These are phyloP conservation scores for Penicillium paxilli DNA, from an alignment of 495 filamentous ascomycete species.

Conservation along the genomic window DNA sequence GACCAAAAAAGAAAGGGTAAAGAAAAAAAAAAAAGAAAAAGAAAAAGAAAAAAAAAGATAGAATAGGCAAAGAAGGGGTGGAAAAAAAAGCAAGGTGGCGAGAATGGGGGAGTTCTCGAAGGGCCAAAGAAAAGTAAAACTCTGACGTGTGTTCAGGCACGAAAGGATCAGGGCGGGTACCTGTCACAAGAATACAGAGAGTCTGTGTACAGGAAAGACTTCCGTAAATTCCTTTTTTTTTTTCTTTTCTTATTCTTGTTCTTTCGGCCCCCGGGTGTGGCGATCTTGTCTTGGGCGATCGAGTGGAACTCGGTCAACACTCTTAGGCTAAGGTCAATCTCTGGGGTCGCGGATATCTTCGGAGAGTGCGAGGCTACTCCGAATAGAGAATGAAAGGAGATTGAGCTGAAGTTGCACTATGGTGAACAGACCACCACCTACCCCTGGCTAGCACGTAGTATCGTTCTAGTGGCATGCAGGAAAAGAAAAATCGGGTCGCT, in stretches of 20 bases:
- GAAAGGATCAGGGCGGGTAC: background rate
- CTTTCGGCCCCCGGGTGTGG: constrained; percentile 7
- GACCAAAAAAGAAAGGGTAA: background rate
- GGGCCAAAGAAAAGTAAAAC: background rate
- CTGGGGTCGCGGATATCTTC: background rate
- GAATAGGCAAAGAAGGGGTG: too few relatives aligned
- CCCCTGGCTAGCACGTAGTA: constrained; percentile 2
- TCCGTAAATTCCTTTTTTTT: background rate
- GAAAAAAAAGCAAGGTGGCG: background rate
- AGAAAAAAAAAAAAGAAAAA: too few relatives aligned
- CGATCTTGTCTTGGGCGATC: constrained; percentile 8
- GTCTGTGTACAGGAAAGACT: too few relatives aligned
- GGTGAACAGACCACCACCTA: constrained; percentile 2
- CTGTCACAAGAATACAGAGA: too few relatives aligned
- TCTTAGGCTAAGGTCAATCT: background rate
- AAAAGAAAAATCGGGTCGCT: background rate
- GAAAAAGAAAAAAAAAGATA: too few relatives aligned
- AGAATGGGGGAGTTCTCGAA: background rate
- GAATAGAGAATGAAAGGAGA: too few relatives aligned
- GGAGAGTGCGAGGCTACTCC: background rate
- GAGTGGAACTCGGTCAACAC: background rate
- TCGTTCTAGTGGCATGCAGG: background rate
- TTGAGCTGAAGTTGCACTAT: too few relatives aligned
- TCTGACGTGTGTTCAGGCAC: constrained; percentile 1
- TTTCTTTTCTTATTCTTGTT: background rate